A percentile compares a stretch with the other conserved stretches of the same genome.
phyloP scores from a whole-genome alignment of 441 rosid species.

The Aleurites moluccanus region DNA sequence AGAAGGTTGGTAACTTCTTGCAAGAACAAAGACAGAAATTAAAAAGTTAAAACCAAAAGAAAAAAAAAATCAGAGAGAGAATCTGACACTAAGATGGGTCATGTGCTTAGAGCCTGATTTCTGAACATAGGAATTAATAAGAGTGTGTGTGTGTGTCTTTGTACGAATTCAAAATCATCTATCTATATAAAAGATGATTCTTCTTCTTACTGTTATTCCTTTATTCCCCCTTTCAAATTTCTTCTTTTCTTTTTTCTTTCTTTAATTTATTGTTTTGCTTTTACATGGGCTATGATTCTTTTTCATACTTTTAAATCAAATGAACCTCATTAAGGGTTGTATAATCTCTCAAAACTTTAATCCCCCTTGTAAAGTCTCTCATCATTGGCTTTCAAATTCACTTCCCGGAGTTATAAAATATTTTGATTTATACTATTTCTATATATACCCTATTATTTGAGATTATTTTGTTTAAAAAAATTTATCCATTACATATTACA shows the following conservation, averaged over 20 bases:
- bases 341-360: conserved; percentile 13
- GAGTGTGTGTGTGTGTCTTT: conserved; percentile 17
- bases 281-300: conserved; percentile 22
- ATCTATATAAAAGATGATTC: conserved; percentile 48
- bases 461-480: too few species aligned
- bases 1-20: conserved; percentile 65
- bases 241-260: background rate
- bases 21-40: conserved; percentile 41
- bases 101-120: conserved; percentile 43
- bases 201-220: conserved; percentile 19
- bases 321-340: background rate
- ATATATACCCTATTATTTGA: too few species aligned
- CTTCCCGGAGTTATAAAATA: too few species aligned
- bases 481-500: too few species aligned
- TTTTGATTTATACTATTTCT: too few species aligned
- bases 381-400: conserved; percentile 10
- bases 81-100: conserved; percentile 49
- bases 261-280: background rate
- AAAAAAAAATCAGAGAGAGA: conserved; percentile 38
- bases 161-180: conserved; percentile 45
- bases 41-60: conserved; percentile 23
- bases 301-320: conserved; percentile 23
- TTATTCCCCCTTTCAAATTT: background rate
- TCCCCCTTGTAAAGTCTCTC: conserved; percentile 15
- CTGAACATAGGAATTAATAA: conserved; percentile 8